Conservation (phyloP, 2,329 filamentous ascomycete species). For the Beauveria sp. region DNA sequence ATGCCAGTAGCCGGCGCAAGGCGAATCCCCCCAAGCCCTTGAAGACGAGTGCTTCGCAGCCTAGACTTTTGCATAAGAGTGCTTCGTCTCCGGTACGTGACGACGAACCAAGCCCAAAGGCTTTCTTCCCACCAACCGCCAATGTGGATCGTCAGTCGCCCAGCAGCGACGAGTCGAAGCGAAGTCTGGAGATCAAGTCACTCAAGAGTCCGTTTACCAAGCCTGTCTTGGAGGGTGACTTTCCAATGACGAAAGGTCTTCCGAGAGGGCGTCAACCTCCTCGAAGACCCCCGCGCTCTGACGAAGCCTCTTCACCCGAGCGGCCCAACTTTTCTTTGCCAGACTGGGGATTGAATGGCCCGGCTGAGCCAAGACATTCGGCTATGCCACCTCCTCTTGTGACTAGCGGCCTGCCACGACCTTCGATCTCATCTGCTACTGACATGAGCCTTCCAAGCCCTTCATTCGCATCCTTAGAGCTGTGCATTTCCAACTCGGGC, state of each 20-base stretch:
- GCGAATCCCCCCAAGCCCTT: neutral
- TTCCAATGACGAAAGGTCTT: constrained; percentile 26
- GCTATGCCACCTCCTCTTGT: constrained; percentile 29
- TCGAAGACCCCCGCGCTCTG: constrained; percentile 10
- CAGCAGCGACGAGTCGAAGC: constrained; percentile 6
- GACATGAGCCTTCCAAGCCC: constrained; percentile 29
- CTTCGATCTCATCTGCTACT: constrained; percentile 19
- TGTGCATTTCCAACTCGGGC: constrained; percentile 25
- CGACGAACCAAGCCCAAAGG: constrained; percentile 1
- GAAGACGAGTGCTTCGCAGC: neutral
- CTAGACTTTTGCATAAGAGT: neutral
- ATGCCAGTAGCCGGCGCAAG: constrained; percentile 7
- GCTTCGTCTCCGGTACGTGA: neutral
- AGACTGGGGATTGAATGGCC: constrained; percentile 23
- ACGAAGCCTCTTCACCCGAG: constrained; percentile 5
- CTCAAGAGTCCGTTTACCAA: constrained; percentile 22
- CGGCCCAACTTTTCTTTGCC: constrained; percentile 16
- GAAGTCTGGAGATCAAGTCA: constrained; percentile 9
- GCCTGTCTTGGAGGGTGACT: constrained; percentile 24
- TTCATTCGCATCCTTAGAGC: constrained; percentile 27
- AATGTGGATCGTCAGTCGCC: neutral
- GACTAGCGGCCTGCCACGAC: constrained; percentile 14
- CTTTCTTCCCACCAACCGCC: neutral
- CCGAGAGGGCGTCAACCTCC: constrained; percentile 26
- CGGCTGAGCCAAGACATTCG: constrained; percentile 22